phyloP scores from a whole-genome alignment of 176 grass and related monocot genomes.

The Triticum turgidum region DNA sequence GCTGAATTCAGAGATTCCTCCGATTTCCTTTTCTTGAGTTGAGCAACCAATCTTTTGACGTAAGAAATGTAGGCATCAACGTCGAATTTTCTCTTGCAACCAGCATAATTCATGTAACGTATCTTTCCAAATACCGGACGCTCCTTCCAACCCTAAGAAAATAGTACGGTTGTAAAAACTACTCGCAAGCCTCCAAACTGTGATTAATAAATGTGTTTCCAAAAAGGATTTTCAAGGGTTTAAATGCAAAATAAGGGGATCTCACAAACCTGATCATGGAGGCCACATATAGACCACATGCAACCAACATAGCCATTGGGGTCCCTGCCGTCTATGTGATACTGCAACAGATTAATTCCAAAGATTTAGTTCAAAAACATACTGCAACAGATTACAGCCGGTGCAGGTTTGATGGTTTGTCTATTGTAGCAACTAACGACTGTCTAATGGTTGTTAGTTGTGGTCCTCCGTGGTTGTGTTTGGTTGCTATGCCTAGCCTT shows the following conservation, averaged over 20 bases:
- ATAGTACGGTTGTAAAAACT: neutral
- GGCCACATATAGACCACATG: constrained; percentile 98
- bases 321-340: constrained; percentile 88
- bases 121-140: constrained; percentile 92
- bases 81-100: constrained; percentile 94
- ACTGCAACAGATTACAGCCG: neutral
- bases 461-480: neutral
- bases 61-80: constrained; percentile 83
- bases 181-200: neutral
- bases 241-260: neutral
- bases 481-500: neutral
- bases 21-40: constrained; percentile 69
- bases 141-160: constrained; percentile 90
- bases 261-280: constrained; percentile 84
- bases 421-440: neutral
- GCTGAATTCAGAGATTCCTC: constrained; percentile 21
- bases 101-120: constrained; percentile 94
- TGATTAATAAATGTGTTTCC: neutral
- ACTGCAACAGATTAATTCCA: constrained; percentile 47
- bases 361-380: neutral
- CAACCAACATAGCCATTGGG: constrained; percentile 93
- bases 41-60: constrained; percentile 54
- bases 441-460: neutral
- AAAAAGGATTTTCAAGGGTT: constrained; percentile 9
- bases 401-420: neutral